Evolutionary conservation across 108 stramenopile species (phyloP).

Genomic region (Ochromonas danica): DNA sequence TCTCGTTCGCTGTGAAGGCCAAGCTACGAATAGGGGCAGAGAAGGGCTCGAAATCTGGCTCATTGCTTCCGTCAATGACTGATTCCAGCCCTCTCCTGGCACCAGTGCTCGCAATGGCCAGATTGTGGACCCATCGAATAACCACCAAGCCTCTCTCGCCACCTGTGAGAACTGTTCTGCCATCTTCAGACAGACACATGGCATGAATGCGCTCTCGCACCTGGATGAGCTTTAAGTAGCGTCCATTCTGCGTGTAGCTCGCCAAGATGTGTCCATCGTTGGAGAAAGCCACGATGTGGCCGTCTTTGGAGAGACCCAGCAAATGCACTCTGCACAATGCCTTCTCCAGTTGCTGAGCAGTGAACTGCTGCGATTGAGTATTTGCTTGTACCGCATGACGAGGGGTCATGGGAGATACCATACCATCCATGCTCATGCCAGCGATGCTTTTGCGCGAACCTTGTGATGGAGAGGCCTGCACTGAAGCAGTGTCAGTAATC

Average conservation of each 20-base stretch:
- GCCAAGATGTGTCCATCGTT: not conserved
- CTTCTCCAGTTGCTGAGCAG: not conserved
- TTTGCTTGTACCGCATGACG: not conserved
- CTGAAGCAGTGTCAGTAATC: not conserved
- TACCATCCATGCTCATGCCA: no score
- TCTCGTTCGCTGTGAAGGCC: conserved; percentile 10
- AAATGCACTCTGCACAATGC: conserved; percentile 1
- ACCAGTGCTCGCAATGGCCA: conserved; percentile 7
- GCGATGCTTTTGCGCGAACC: no score
- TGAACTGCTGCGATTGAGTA: not conserved
- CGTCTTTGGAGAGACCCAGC: not conserved
- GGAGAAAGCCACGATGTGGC: conserved; percentile 18
- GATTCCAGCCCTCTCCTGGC: not conserved
- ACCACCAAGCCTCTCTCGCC: conserved; percentile 30
- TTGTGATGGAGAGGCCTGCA: not conserved
- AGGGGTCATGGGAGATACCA: not conserved
- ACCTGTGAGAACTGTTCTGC: conserved; percentile 18
- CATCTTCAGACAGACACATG: conserved; percentile 22
- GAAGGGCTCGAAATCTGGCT: conserved; percentile 8
- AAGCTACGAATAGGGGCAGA: conserved; percentile 13
- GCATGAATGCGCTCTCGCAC: conserved; percentile 20
- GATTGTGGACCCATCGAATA: conserved; percentile 1
- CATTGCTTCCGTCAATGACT: conserved; percentile 15
- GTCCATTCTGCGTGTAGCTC: conserved; percentile 3
- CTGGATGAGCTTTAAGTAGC: not conserved